phyloP scores from a whole-genome alignment of 306 rosid genomes.

The Mucuna pruriens region DNA sequence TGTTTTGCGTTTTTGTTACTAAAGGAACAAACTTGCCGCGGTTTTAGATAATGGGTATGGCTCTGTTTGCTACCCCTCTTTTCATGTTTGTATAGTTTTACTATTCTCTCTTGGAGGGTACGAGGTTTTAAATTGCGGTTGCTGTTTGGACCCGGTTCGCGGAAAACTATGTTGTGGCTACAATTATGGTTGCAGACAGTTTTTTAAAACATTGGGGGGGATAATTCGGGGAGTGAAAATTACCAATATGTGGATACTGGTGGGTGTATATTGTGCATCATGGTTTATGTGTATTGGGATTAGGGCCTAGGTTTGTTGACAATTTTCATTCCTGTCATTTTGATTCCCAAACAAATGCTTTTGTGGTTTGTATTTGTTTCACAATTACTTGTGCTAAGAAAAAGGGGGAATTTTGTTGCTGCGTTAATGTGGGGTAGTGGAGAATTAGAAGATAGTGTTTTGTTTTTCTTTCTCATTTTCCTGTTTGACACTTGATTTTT shows the following conservation, averaged over 20 bases:
- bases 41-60: neutral
- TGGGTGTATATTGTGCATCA: neutral
- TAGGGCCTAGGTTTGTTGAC: neutral
- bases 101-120: neutral
- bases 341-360: constrained; percentile 3
- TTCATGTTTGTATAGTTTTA: neutral
- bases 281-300: neutral
- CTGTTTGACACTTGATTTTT: constrained; percentile 14
- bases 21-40: neutral
- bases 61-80: neutral
- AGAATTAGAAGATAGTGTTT: neutral
- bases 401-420: neutral
- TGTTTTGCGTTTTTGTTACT: neutral
- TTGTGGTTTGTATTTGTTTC: neutral
- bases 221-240: neutral
- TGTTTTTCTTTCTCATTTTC: neutral
- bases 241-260: neutral
- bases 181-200: neutral
- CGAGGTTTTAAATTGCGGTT: neutral
- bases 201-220: neutral
- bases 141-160: neutral
- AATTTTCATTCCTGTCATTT: neutral
- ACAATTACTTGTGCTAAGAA: neutral
- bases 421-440: neutral
- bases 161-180: neutral